Evolutionary conservation across 2,329 filamentous ascomycete species (phyloP).

Genomic region (Fusarium torulosum): DNA sequence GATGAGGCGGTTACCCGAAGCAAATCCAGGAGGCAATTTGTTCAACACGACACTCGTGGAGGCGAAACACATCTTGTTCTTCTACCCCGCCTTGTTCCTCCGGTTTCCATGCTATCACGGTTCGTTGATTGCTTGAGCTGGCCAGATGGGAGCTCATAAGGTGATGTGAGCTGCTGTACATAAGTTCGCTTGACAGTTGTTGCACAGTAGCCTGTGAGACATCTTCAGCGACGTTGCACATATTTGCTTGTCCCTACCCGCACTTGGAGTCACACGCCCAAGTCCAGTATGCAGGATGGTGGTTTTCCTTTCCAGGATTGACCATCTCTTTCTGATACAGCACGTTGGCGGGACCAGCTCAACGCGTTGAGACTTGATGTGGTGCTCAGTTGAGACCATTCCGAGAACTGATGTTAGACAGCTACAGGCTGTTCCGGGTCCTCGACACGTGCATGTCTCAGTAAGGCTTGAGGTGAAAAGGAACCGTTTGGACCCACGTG

Average conservation of each 20-base stretch:
- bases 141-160: conserved; percentile 21
- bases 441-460: conserved; percentile 40
- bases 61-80: conserved; percentile 27
- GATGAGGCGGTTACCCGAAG: conserved; percentile 36
- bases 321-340: conserved; percentile 3
- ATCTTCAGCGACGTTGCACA: conserved; percentile 36
- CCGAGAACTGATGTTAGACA: conserved; percentile 27
- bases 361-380: conserved; percentile 17
- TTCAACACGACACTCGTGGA: conserved; percentile 40
- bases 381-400: conserved; percentile 30
- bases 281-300: conserved; percentile 17
- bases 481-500: conserved; percentile 6
- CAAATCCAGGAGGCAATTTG: conserved; percentile 31
- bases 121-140: conserved; percentile 3
- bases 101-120: conserved; percentile 12
- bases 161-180: conserved; percentile 31
- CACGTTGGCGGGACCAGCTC: conserved; percentile 17
- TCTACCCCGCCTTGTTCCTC: conserved; percentile 32
- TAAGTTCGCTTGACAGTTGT: conserved; percentile 46
- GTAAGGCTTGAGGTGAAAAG: neutral
- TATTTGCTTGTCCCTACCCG: conserved; percentile 32
- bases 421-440: conserved; percentile 25
- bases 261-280: conserved; percentile 21
- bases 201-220: conserved; percentile 40
- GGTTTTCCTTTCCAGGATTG: conserved; percentile 12